Conservation (phyloP, 306 rosid genomes). For the Quercus parvula region DNA sequence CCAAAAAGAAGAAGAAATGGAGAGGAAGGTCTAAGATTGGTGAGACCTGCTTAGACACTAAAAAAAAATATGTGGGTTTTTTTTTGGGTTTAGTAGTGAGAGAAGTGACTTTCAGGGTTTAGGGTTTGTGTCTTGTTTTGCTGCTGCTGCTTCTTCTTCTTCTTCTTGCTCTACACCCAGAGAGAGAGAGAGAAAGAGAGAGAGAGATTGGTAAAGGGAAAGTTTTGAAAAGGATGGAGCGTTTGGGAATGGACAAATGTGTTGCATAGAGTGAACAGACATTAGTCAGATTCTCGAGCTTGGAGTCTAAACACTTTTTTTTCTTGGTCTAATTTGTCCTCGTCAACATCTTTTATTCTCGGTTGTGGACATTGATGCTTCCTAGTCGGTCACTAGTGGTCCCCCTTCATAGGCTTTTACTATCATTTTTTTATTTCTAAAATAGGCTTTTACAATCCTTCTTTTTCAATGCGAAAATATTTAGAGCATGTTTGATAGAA, state of each 20-base stretch:
- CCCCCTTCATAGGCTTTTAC: no score
- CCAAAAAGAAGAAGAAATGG: neutral
- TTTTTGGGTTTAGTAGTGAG: neutral
- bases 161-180: neutral
- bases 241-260: constrained; percentile 24
- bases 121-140: constrained; percentile 31
- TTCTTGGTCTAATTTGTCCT: constrained; percentile 31
- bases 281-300: constrained; percentile 36
- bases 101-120: neutral
- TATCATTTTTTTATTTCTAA: no score
- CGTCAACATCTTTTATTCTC: neutral
- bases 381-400: no score
- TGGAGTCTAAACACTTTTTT: constrained; percentile 9
- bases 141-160: no score
- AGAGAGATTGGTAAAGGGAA: constrained; percentile 1
- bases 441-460: no score
- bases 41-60: neutral
- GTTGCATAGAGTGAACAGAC: constrained; percentile 27
- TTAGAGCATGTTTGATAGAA: no score
- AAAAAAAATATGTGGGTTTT: neutral
- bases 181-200: neutral
- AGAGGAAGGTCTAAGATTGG: neutral
- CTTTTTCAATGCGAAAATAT: no score
- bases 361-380: no score
- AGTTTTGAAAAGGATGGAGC: constrained; percentile 8